These are phyloP conservation scores for Saxophila tyrrhenica DNA, from an alignment of 495 filamentous ascomycete species.

Conservation along the genomic window DNA sequence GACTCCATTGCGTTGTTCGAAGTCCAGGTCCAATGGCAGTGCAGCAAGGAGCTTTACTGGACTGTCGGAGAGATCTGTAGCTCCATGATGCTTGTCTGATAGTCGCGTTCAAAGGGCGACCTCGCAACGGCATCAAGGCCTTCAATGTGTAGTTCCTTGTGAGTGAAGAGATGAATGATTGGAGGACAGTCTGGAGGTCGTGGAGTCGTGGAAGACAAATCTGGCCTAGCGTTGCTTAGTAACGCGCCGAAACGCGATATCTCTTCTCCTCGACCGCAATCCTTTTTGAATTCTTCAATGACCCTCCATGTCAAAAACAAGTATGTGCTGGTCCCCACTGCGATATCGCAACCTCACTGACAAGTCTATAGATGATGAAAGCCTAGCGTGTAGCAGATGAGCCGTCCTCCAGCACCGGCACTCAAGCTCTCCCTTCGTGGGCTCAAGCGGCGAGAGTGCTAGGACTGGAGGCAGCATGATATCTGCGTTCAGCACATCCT, in stretches of 20 bases:
- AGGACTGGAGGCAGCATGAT: constrained; percentile 65
- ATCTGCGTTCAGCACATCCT: constrained; percentile 96
- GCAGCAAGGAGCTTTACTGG: neutral
- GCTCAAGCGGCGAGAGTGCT: constrained; percentile 77
- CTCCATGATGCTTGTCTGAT: neutral
- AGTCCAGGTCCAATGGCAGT: neutral
- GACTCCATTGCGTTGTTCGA: neutral
- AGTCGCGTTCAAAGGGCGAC: constrained; percentile 1
- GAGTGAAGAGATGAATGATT: neutral
- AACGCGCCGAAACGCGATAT: neutral
- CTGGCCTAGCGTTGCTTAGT: neutral
- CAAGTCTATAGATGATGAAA: constrained; percentile 83
- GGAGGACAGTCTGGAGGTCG: neutral
- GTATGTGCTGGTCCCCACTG: constrained; percentile 44
- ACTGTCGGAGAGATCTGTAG: neutral
- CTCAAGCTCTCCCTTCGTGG: constrained; percentile 69
- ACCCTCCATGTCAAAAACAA: constrained; percentile 98
- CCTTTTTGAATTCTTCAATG: constrained; percentile 26
- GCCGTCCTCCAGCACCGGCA: constrained; percentile 53
- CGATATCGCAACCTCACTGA: neutral
- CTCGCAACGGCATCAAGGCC: constrained; percentile 15
- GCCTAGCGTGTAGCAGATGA: constrained; percentile 88
- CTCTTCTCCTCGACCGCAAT: neutral
- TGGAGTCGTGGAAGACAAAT: neutral
- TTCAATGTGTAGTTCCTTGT: neutral